Percentiles rank a stretch among this genome's conserved stretches.
phyloP scores from a whole-genome alignment of 1,284 basidiomycete genomes.

The Chalciporus sp. region DNA sequence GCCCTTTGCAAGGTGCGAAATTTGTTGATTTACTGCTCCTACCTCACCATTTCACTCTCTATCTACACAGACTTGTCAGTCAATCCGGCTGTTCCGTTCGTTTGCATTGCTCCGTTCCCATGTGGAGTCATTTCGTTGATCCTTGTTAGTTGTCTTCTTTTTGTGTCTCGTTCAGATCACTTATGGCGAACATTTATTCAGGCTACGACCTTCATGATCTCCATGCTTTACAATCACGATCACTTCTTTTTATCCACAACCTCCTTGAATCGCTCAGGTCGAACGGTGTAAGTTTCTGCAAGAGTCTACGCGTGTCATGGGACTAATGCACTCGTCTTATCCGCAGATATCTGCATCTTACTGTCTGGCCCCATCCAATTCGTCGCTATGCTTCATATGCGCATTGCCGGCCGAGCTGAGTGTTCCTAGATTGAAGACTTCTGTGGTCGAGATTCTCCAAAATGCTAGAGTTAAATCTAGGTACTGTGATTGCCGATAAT shows the following conservation, averaged over 20 bases:
- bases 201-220: conserved; percentile 70
- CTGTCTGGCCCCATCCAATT: conserved; percentile 61
- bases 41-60: not conserved
- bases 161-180: not conserved
- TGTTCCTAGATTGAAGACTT: conserved; percentile 43
- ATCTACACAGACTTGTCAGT: conserved; percentile 42
- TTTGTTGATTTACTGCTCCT: conserved; percentile 15
- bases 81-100: conserved; percentile 45
- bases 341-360: conserved; percentile 60
- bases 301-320: conserved; percentile 3
- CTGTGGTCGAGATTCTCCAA: conserved; percentile 47
- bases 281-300: conserved; percentile 51
- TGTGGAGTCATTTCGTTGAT: conserved; percentile 58
- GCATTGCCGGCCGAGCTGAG: conserved; percentile 46
- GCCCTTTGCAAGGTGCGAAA: conserved; percentile 54
- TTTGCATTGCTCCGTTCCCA: conserved; percentile 66
- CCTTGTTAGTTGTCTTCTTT: conserved; percentile 46
- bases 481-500: conserved; percentile 36
- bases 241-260: conserved; percentile 66
- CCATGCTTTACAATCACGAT: conserved; percentile 61
- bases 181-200: conserved; percentile 26
- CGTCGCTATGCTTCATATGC: conserved; percentile 57
- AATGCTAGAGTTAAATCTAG: conserved; percentile 47
- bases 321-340: not conserved
- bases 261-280: conserved; percentile 60